These are phyloP conservation scores for Edaphochlamys debaryana DNA, from an alignment of 139 green algal genomes.

Conservation along the genomic window DNA sequence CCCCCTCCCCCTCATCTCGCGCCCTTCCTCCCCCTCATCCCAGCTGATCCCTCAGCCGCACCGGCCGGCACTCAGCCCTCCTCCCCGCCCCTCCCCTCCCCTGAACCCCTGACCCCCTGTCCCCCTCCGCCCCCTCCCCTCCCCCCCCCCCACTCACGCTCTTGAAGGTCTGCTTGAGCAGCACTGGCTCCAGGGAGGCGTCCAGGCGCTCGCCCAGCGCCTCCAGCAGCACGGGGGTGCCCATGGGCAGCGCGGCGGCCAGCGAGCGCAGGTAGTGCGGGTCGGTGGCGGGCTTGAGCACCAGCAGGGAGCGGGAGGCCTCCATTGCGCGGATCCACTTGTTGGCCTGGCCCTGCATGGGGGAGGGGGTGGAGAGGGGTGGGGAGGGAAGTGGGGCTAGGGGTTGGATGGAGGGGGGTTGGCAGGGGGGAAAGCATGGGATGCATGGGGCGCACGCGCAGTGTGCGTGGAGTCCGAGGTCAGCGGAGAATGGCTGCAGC, in stretches of 20 bases:
- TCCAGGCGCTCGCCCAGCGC: constrained; percentile 81
- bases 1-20: too few relatives aligned
- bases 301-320: constrained; percentile 62
- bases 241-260: constrained; percentile 55
- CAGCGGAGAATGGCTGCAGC: too few relatives aligned
- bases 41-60: too few relatives aligned
- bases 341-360: constrained; percentile 74
- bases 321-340: constrained; percentile 89
- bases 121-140: background rate
- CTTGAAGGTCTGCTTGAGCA: constrained; percentile 82
- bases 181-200: constrained; percentile 81
- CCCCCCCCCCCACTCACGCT: background rate
- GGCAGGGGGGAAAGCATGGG: too few relatives aligned
- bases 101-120: too few relatives aligned
- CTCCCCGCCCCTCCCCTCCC: too few relatives aligned
- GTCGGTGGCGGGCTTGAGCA: constrained; percentile 81
- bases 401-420: too few relatives aligned
- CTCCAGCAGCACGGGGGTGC: constrained; percentile 81
- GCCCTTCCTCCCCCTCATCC: too few relatives aligned
- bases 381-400: too few relatives aligned
- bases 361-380: background rate
- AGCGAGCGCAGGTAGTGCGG: constrained; percentile 77
- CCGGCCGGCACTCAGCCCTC: too few relatives aligned
- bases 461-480: too few relatives aligned
- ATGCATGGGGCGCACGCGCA: too few relatives aligned